Evolutionary conservation across 1,139 yeast genomes (phyloP).

Genomic region (Debaryomycetaceae sp.): DNA sequence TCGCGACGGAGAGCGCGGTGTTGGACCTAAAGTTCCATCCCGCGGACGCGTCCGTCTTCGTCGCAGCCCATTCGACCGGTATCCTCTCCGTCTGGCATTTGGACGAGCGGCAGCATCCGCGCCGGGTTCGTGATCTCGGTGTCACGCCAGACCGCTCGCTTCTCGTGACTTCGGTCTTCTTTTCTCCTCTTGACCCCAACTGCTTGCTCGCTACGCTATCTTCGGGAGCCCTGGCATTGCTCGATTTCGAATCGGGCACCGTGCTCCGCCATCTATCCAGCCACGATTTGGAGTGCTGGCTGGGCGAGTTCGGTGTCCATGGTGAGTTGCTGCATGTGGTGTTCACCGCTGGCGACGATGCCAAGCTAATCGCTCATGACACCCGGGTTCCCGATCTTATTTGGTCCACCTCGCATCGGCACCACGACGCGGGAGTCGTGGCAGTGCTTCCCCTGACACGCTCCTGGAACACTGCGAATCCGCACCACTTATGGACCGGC

Average conservation of each 20-base stretch:
- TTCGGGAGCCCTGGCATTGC: slow-evolving; percentile 36
- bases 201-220: slow-evolving; percentile 45
- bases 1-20: slow-evolving; percentile 49
- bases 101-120: background rate
- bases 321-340: slow-evolving; percentile 46
- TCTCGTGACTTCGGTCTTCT: slow-evolving; percentile 58
- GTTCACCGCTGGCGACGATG: slow-evolving; percentile 90
- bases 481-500: slow-evolving; percentile 71
- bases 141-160: slow-evolving; percentile 16
- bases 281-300: slow-evolving; percentile 86
- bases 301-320: slow-evolving; percentile 58
- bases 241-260: slow-evolving; percentile 13
- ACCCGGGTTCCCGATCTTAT: slow-evolving; percentile 34
- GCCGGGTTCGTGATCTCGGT: too few relatives aligned
- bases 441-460: slow-evolving; percentile 47
- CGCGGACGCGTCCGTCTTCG: slow-evolving; percentile 32
- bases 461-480: slow-evolving; percentile 29
- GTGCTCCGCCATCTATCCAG: slow-evolving; percentile 10
- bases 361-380: slow-evolving; percentile 67
- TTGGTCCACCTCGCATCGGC: slow-evolving; percentile 45
- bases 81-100: slow-evolving; percentile 50
- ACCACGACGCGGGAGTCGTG: slow-evolving; percentile 83
- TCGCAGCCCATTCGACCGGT: slow-evolving; percentile 78
- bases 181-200: slow-evolving; percentile 31
- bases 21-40: slow-evolving; percentile 66